phyloP scores from a whole-genome alignment of 164 flowering plant species.

The Tetrastigma voinierianum region DNA sequence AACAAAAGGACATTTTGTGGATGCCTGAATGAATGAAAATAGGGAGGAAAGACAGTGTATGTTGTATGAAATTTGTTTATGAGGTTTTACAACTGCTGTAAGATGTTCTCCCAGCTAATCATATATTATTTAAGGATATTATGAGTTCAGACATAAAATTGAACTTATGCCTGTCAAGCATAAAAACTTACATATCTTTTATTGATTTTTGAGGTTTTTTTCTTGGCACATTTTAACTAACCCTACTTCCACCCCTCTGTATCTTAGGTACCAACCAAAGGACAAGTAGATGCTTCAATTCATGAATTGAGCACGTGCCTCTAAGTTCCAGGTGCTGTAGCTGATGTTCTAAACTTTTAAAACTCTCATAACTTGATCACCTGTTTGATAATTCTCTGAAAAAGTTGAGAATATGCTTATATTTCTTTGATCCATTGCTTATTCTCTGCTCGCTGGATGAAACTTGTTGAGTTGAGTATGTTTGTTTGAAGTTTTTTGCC shows the following conservation, averaged over 20 bases:
- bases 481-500: background rate
- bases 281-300: constrained; percentile 77
- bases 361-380: too few relatives aligned
- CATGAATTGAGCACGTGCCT: constrained; percentile 69
- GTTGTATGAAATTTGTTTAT: background rate
- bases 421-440: background rate
- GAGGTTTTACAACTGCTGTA: background rate
- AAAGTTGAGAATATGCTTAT: too few relatives aligned
- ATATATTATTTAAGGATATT: background rate
- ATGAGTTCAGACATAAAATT: background rate
- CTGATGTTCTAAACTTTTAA: background rate
- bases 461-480: background rate
- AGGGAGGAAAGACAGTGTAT: too few relatives aligned
- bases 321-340: constrained; percentile 71
- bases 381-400: too few relatives aligned
- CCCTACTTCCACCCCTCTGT: constrained; percentile 2
- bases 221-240: background rate
- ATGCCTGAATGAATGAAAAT: too few relatives aligned
- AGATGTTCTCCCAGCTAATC: background rate
- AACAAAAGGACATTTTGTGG: too few relatives aligned
- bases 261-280: constrained; percentile 79
- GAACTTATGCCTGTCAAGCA: background rate
- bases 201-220: background rate
- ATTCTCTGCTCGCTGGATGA: background rate
- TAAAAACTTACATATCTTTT: background rate